Evolutionary conservation across 176 grass and related monocot genomes (phyloP), one percentile per base, ranked within the genome.

Genomic region (Aegilops umbellulata): DNA sequence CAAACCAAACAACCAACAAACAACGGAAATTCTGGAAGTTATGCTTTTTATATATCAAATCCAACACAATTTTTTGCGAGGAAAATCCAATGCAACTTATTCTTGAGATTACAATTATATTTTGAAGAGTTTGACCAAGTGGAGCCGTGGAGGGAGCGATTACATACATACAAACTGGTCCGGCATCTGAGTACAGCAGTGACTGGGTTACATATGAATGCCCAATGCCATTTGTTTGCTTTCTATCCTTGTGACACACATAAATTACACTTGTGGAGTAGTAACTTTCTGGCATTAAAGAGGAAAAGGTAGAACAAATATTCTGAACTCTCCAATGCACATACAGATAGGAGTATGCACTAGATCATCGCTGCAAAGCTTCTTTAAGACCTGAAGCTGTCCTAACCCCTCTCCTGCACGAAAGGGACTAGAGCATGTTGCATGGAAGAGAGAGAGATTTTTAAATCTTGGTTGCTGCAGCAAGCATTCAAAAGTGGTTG

Each of bases 401-500:
- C 74, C 39, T 78, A 61, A 68, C 47, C 32, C 12, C 49, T 73
- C 69, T 57, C 84, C 81, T 91, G 89, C 89, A 70, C 38, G 85
- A 91, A 84, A 91, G 89, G 85, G 85, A 87, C 61, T 26, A 22
- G 76, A 91, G 89, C 85, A 87, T 91, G 85, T 39, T 49, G 46
- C 14, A 49, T 49, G 46, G 46, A 38, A 10, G 35, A 51, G 71
- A 74, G 8, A 41, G 39, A 41, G 9, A 41, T 41, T 41, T 76
- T 76, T 49, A 65, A 32, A 34, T 51, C 27, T 34, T 78, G 42
- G 83, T 22, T 35, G 74, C 22, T 44, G 75, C 29, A 88, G 79
- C 23, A 87, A 80, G 82, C 85, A 80, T 89, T 84, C 72, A 94
- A 91, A 93, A 97, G 87, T 68, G 84, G 22, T 80, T 85, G 87